Evolutionary conservation across 192 early-diverging fungal species (phyloP).

Genomic region (Backusella liffmaniae): DNA sequence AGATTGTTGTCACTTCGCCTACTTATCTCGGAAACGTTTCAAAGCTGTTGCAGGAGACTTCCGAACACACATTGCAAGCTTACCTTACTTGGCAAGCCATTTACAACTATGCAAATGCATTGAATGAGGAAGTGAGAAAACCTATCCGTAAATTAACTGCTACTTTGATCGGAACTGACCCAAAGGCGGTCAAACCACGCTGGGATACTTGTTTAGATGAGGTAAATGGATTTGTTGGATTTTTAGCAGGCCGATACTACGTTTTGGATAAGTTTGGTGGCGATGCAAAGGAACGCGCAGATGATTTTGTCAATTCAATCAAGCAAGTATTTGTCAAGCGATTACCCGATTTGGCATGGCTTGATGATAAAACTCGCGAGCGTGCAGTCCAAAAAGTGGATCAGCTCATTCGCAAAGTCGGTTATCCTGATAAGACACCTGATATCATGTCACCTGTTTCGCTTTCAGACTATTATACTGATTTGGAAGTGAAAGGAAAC

Average conservation of each 20-base stretch:
- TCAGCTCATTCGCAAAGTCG: slow-evolving; percentile 47
- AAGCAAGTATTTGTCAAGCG: slow-evolving; percentile 37
- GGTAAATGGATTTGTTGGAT: slow-evolving; percentile 34
- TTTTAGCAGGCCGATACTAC: slow-evolving; percentile 47
- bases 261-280: slow-evolving; percentile 44
- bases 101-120: slow-evolving; percentile 28
- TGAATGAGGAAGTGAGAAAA: slow-evolving; percentile 39
- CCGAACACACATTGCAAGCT: slow-evolving; percentile 37
- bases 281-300: slow-evolving; percentile 48
- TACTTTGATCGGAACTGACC: slow-evolving; percentile 46
- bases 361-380: slow-evolving; percentile 44
- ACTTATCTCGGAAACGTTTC: slow-evolving; percentile 32
- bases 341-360: slow-evolving; percentile 42
- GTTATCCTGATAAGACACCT: slow-evolving; percentile 40
- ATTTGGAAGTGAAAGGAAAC: slow-evolving; percentile 19
- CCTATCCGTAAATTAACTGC: slow-evolving; percentile 38
- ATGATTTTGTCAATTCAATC: slow-evolving; percentile 44
- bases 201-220: slow-evolving; percentile 47
- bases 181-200: slow-evolving; percentile 40
- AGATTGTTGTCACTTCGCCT: slow-evolving; percentile 31
- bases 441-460: slow-evolving; percentile 40
- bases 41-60: slow-evolving; percentile 36
- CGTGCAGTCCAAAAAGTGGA: slow-evolving; percentile 41
- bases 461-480: slow-evolving; percentile 41
- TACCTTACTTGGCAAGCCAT: slow-evolving; percentile 58